Conservation (phyloP, 106 monocot species). For the Allium fistulosum region DNA sequence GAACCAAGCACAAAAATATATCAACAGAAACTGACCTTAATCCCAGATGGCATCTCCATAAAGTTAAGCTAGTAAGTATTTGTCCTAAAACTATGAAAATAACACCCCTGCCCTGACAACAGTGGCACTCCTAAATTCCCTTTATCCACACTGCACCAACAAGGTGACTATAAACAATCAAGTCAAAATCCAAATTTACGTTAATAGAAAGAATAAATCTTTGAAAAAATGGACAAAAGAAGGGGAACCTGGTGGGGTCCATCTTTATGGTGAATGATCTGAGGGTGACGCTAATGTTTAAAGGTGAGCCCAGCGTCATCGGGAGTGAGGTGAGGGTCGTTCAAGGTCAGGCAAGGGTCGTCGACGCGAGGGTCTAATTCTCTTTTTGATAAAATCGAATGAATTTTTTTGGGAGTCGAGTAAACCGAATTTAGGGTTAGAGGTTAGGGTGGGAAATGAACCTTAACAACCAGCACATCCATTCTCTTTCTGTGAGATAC, state of each 20-base stretch:
- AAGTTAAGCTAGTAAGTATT: conserved; percentile 93
- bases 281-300: conserved; percentile 20
- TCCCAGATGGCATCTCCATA: conserved; percentile 92
- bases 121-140: conserved; percentile 90
- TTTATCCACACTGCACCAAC: conserved; percentile 48
- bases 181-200: background rate
- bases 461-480: no score
- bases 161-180: background rate
- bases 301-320: no score
- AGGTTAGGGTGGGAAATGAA: no score
- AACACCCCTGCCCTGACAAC: conserved; percentile 88
- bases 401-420: no score
- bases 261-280: conserved; percentile 98
- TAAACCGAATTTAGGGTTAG: no score
- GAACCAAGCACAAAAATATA: no score
- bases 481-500: no score
- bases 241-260: conserved; percentile 71
- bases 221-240: background rate
- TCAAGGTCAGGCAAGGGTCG: no score
- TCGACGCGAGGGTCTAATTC: no score
- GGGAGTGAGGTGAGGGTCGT: no score
- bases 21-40: conserved; percentile 41
- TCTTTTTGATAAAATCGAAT: no score
- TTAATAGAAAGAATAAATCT: background rate
- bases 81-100: conserved; percentile 82